These are phyloP conservation scores for Candida incommunis DNA, from an alignment of 805 yeast genomes.

Conservation along the genomic window DNA sequence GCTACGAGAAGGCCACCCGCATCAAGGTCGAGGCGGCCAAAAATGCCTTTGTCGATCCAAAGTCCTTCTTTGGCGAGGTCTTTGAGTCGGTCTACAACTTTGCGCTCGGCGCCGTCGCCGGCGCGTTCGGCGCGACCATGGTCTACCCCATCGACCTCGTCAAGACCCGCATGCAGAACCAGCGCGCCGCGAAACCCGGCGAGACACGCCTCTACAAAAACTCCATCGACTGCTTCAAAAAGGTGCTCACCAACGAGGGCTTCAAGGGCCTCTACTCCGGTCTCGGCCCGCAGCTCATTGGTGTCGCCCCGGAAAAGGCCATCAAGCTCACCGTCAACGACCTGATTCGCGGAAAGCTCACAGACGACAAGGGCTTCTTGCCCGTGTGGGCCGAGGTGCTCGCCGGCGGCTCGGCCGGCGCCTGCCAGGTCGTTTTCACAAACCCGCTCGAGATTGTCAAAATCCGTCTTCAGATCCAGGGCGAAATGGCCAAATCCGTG, in stretches of 20 bases:
- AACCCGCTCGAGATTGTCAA: slow-evolving; percentile 94
- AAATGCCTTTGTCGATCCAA: slow-evolving; percentile 23
- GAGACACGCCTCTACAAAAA: slow-evolving; percentile 45
- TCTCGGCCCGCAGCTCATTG: slow-evolving; percentile 82
- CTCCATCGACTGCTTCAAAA: slow-evolving; percentile 73
- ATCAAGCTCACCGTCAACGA: slow-evolving; percentile 92
- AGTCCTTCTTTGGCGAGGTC: slow-evolving; percentile 38
- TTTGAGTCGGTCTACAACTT: slow-evolving; percentile 83
- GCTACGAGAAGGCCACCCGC: slow-evolving; percentile 18
- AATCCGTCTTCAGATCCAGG: slow-evolving; percentile 88
- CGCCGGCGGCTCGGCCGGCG: slow-evolving; percentile 94
- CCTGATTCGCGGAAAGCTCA: slow-evolving; percentile 58
- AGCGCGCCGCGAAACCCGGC: slow-evolving; percentile 46
- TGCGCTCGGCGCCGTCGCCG: slow-evolving; percentile 85
- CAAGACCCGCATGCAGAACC: slow-evolving; percentile 96
- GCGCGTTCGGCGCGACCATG: slow-evolving; percentile 95
- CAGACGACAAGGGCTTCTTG: slow-evolving; percentile 37
- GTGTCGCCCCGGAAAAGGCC: slow-evolving; percentile 98
- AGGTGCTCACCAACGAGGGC: slow-evolving; percentile 69
- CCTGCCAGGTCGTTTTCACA: slow-evolving; percentile 90
- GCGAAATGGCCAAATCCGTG: slow-evolving; percentile 38
- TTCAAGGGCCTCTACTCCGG: slow-evolving; percentile 81
- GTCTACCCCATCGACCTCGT: slow-evolving; percentile 95
- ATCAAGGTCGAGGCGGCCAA: slow-evolving; percentile 26
- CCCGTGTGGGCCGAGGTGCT: slow-evolving; percentile 50